These are phyloP conservation scores for Boletus rubropictus DNA, from an alignment of 768 basidiomycete genomes.

Conservation along the genomic window DNA sequence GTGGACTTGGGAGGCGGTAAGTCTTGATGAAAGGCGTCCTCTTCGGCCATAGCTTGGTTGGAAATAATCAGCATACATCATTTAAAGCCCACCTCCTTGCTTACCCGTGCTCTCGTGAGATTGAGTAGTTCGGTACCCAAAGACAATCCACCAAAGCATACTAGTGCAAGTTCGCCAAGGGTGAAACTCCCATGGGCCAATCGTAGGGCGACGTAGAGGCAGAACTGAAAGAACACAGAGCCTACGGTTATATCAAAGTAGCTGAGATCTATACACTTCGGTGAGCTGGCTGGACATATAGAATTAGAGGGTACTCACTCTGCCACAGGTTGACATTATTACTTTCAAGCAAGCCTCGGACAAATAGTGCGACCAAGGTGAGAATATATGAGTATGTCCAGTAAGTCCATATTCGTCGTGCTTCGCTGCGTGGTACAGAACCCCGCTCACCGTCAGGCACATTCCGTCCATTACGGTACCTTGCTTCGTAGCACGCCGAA, in stretches of 20 bases:
- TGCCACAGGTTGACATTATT: slow-evolving; percentile 58
- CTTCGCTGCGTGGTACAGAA: slow-evolving; percentile 74
- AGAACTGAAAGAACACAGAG: slow-evolving; percentile 84
- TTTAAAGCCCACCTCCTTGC: slow-evolving; percentile 20
- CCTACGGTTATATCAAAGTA: slow-evolving; percentile 67
- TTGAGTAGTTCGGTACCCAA: slow-evolving; percentile 83
- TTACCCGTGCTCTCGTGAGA: slow-evolving; percentile 74
- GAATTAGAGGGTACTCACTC: slow-evolving; percentile 41
- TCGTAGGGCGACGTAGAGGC: slow-evolving; percentile 82
- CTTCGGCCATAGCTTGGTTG: slow-evolving; percentile 64
- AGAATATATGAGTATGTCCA: slow-evolving; percentile 55
- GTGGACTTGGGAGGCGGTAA: slow-evolving; percentile 86
- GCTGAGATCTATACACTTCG: slow-evolving; percentile 55
- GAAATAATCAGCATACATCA: slow-evolving; percentile 1
- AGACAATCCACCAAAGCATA: slow-evolving; percentile 83
- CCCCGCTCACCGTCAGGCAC: slow-evolving; percentile 63
- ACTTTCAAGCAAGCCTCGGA: slow-evolving; percentile 42
- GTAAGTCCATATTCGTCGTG: slow-evolving; percentile 55
- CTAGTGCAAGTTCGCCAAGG: slow-evolving; percentile 85
- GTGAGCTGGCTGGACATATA: not conserved
- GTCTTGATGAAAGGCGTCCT: slow-evolving; percentile 85
- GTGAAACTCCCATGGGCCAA: slow-evolving; percentile 94
- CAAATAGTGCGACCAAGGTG: slow-evolving; percentile 42
- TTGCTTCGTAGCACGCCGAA: slow-evolving; percentile 69
- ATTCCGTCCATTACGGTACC: slow-evolving; percentile 35